A percentile compares a stretch with the other conserved stretches of the same genome.
These are phyloP conservation scores for Coniochaeta prunicola DNA, from an alignment of 2,329 filamentous ascomycete species.

Conservation along the genomic window DNA sequence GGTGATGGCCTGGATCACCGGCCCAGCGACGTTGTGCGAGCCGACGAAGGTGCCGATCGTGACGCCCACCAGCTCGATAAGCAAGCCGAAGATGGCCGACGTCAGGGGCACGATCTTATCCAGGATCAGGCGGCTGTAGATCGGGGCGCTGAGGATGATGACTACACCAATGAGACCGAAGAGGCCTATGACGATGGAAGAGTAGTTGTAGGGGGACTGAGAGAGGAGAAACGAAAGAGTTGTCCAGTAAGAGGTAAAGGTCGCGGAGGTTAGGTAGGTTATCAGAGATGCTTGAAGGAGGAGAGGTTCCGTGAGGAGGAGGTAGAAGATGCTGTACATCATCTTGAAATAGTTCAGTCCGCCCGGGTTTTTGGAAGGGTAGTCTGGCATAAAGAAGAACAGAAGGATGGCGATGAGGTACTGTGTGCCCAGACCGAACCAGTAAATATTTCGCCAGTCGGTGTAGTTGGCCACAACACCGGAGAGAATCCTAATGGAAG, in stretches of 20 bases:
- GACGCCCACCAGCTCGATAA: constrained; percentile 53
- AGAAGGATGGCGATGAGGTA: constrained; percentile 57
- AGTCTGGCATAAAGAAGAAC: constrained; percentile 73
- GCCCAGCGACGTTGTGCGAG: constrained; percentile 58
- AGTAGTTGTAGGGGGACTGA: constrained; percentile 60
- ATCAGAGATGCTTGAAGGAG: constrained; percentile 65
- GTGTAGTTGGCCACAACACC: constrained; percentile 69
- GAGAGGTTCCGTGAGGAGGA: constrained; percentile 59
- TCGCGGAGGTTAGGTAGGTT: constrained; percentile 48
- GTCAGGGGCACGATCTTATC: constrained; percentile 64
- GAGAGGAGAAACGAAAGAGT: constrained; percentile 75
- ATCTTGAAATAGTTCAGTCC: constrained; percentile 59
- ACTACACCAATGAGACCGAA: constrained; percentile 73
- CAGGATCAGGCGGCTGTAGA: constrained; percentile 64
- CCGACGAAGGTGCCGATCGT: constrained; percentile 64
- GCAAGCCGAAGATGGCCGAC: constrained; percentile 55
- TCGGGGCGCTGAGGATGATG: constrained; percentile 58
- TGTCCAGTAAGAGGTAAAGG: constrained; percentile 48
- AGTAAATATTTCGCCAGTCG: constrained; percentile 72
- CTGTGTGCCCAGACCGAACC: constrained; percentile 67
- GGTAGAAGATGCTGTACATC: constrained; percentile 55
- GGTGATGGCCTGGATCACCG: constrained; percentile 63
- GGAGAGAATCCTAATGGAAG: constrained; percentile 48
- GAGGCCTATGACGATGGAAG: constrained; percentile 62
- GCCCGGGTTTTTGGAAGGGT: constrained; percentile 63